These are phyloP conservation scores for Zygnema cylindricum DNA, from an alignment of 139 green algal species.

Conservation along the genomic window DNA sequence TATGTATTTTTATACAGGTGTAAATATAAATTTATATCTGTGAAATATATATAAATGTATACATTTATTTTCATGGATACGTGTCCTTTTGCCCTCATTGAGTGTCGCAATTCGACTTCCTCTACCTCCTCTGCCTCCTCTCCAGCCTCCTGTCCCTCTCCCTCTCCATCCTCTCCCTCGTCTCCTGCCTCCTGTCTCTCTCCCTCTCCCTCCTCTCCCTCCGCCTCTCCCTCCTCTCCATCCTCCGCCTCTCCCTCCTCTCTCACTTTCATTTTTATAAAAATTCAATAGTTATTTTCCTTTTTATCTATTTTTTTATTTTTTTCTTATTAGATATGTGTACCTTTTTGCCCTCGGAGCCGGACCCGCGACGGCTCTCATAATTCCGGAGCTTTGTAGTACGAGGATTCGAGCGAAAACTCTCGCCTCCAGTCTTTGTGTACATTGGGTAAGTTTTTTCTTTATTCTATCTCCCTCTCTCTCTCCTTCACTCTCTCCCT, in stretches of 20 bases:
- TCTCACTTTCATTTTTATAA: not conserved
- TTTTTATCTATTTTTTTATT: not conserved
- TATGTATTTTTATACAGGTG: too few species aligned
- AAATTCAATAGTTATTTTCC: not conserved
- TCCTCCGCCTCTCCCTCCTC: not conserved
- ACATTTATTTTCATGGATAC: too few species aligned
- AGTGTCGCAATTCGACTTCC: too few species aligned
- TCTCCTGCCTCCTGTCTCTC: too few species aligned
- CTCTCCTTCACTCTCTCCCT: too few species aligned
- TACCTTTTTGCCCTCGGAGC: conserved; percentile 85
- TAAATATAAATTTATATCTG: too few species aligned
- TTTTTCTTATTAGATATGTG: conserved; percentile 69
- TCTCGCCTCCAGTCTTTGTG: not conserved
- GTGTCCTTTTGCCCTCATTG: too few species aligned
- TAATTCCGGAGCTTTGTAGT: conserved; percentile 87
- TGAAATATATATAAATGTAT: too few species aligned
- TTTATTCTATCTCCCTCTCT: too few species aligned
- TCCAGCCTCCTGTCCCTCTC: too few species aligned
- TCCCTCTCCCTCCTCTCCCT: not conserved
- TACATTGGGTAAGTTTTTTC: conserved; percentile 28
- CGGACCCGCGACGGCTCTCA: conserved; percentile 85
- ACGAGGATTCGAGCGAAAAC: conserved; percentile 76
- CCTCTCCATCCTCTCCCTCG: too few species aligned
- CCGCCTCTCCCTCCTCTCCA: not conserved
- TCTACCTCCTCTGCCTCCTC: too few species aligned